Evolutionary conservation across 1,284 basidiomycete species (phyloP).

Genomic region (Leccinum insolens): DNA sequence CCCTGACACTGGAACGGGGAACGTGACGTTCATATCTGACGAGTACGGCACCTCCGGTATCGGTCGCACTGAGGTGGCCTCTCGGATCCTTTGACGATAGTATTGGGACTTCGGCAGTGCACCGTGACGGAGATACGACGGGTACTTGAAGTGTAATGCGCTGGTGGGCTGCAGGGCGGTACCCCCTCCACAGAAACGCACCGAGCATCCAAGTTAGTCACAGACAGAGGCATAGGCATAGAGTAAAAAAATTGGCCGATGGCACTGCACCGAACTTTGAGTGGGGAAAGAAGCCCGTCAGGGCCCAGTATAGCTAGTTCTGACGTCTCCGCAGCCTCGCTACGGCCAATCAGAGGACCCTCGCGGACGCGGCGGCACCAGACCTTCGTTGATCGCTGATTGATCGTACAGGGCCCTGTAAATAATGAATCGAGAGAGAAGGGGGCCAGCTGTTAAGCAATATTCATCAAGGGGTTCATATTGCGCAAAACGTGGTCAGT

Average conservation of each 20-base stretch:
- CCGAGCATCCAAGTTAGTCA: constrained; percentile 3
- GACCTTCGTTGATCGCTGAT: constrained; percentile 20
- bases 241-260: constrained; percentile 5
- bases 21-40: constrained; percentile 1
- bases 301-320: constrained; percentile 12
- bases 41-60: constrained; percentile 1
- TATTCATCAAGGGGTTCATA: not conserved
- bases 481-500: not conserved
- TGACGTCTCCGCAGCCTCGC: not conserved
- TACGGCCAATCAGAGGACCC: constrained; percentile 10
- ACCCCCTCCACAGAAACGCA: constrained; percentile 4
- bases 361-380: constrained; percentile 17
- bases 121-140: constrained; percentile 7
- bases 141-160: constrained; percentile 7
- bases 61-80: constrained; percentile 1
- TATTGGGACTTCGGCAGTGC: constrained; percentile 17
- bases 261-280: constrained; percentile 25
- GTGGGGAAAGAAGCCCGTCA: constrained; percentile 10
- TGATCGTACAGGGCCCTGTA: constrained; percentile 8
- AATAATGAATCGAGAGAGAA: not conserved
- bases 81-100: constrained; percentile 13
- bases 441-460: not conserved
- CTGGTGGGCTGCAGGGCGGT: not conserved
- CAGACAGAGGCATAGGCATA: not conserved
- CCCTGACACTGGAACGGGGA: constrained; percentile 2